Conservation (phyloP, 2,329 filamentous ascomycete species). For the Epichloe scottii region DNA sequence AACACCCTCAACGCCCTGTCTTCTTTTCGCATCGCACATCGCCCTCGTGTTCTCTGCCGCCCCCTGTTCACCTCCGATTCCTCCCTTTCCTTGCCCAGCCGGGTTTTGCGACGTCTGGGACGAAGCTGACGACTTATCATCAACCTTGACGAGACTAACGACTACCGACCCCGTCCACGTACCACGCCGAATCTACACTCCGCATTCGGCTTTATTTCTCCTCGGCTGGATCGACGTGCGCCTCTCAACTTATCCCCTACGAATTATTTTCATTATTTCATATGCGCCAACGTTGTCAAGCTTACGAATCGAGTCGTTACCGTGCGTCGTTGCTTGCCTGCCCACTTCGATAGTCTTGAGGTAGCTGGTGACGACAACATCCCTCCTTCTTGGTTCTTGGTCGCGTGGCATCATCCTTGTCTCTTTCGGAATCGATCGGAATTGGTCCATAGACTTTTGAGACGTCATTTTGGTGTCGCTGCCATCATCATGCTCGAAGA, state of each 20-base stretch:
- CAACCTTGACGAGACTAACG: conserved; percentile 1
- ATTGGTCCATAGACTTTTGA: background rate
- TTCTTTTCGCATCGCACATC: background rate
- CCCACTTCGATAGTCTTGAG: background rate
- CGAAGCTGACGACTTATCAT: background rate
- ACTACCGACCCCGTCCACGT: background rate
- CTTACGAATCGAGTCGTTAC: background rate
- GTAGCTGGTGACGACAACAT: conserved; percentile 1
- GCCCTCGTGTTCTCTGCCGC: background rate
- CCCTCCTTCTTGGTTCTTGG: background rate
- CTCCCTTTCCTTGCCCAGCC: background rate
- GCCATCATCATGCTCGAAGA: conserved; percentile 23
- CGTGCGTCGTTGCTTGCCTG: background rate
- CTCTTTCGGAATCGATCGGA: background rate
- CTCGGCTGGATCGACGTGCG: conserved; percentile 2
- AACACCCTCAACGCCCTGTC: background rate
- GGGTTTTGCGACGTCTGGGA: conserved; percentile 4
- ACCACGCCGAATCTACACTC: background rate
- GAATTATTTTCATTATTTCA: background rate
- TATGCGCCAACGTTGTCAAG: background rate
- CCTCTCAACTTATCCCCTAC: background rate
- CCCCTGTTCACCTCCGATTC: background rate
- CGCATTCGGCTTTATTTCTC: background rate
- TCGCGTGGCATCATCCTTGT: background rate
- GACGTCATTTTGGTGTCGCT: background rate